Base-by-base conservation (phyloP, 805 yeast genomes). In the Candida orba region DNA sequence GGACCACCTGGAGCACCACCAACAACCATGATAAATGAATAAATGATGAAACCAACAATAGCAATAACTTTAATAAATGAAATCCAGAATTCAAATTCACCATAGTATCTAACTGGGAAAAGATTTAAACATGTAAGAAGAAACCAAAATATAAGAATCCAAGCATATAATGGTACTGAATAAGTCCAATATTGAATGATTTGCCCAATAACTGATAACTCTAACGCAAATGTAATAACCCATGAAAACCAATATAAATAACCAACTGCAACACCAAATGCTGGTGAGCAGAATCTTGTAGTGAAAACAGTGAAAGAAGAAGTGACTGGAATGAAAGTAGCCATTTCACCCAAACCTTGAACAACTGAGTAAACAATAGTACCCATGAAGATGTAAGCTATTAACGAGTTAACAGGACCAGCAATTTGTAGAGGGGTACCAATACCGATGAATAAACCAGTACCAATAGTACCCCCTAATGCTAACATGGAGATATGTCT, bases 291-390 rank as follows among this genome's bases (percentile, higher is more conserved):
- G 67, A 81, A 83, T 52, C 84, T 68, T 12, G 82, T 69, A n/a
- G 81, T 72, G 58, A 82, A 83, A 37, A 79, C 84, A 27, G 84
- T 75, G 63, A 82, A 81, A 0, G 87, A 79, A 1, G 79, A 70
- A 6, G 81, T 67, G 35, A 80, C 75, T 8, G 90, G 90, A 15
- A 83, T 78, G 51, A 73, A 79, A 9, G 89, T 82, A 40, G 89
- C 88, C 90, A 84, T 81, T 62, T 84, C 91, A 55, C 89, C 90
- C 44, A 84, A 65, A 4, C 83, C 73, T 58, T 82, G 89, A 18
- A 85, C 78, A 41, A 83, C 84, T 13, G 76, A 72, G 54, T 69
- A 80, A 0, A 80, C 86, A 37, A 84, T 56, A 2, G 82, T 60
- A 32, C 83, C 86, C 72, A 82, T 79, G 60, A 80, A 80, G 15